Evolutionary conservation across 129 eudicot genomes (phyloP).

Genomic region (Calendula officinalis): DNA sequence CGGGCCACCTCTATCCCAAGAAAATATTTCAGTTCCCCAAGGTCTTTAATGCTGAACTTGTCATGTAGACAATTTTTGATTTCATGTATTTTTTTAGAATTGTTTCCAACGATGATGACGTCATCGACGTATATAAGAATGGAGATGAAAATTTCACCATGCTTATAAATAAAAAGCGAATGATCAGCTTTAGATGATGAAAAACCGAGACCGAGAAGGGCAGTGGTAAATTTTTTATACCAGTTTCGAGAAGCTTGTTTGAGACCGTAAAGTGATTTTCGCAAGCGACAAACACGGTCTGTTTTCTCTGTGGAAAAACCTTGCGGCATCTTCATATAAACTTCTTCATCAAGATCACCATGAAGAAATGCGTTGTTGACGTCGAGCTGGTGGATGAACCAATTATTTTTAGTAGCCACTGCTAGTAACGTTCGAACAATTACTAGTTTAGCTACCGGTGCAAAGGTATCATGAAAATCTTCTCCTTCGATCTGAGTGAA

Average conservation of each 20-base stretch:
- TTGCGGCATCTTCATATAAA: conserved; percentile 5
- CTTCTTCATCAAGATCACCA: too few relatives aligned
- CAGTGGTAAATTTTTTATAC: not conserved
- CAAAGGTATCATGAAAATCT: not conserved
- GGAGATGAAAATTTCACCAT: not conserved
- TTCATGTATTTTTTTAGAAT: not conserved
- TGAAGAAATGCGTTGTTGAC: too few relatives aligned
- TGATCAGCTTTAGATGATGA: not conserved
- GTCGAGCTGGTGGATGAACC: too few relatives aligned
- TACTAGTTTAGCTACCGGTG: too few relatives aligned
- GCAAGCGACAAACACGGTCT: not conserved
- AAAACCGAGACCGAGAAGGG: not conserved
- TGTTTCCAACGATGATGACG: not conserved
- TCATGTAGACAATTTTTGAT: not conserved
- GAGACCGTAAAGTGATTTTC: conserved; percentile 1
- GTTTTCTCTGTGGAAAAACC: not conserved
- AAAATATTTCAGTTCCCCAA: conserved; percentile 1
- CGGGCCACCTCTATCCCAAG: conserved; percentile 2
- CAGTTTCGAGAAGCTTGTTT: not conserved
- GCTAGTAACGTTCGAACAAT: not conserved
- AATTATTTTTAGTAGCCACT: not conserved
- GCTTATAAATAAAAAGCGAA: not conserved
- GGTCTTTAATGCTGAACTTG: not conserved
- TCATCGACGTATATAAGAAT: conserved; percentile 4
- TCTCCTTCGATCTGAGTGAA: not conserved